A percentile compares a stretch with the other conserved stretches of the same genome.
Conservation (phyloP, 345 rosid genomes). For the Boechera stricta region DNA sequence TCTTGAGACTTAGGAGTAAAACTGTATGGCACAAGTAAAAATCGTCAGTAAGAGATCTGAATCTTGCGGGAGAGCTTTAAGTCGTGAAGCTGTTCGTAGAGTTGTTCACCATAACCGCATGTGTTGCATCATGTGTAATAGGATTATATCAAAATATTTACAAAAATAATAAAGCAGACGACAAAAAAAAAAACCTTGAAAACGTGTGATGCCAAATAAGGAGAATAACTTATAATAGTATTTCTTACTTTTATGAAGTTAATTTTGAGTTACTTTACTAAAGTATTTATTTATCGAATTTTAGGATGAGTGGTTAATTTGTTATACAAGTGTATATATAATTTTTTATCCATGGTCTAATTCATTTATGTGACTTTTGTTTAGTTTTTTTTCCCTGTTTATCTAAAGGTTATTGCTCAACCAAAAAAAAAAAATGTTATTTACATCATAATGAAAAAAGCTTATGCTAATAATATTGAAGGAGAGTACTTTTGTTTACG, state of each 20-base stretch:
- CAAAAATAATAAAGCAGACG: too few relatives aligned
- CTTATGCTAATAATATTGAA: neutral
- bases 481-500: neutral
- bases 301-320: neutral
- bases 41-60: too few relatives aligned
- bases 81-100: too few relatives aligned
- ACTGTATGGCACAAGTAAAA: too few relatives aligned
- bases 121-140: too few relatives aligned
- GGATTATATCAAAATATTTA: too few relatives aligned
- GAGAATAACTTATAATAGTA: slow-evolving; percentile 6
- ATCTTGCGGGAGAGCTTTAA: too few relatives aligned
- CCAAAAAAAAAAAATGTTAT: neutral
- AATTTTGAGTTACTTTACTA: neutral
- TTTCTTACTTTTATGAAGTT: neutral
- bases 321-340: neutral
- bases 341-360: neutral
- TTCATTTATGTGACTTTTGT: neutral
- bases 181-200: neutral
- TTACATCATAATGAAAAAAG: neutral
- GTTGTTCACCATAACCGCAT: too few relatives aligned
- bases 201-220: slow-evolving; percentile 16
- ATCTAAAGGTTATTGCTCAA: neutral
- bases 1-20: too few relatives aligned
- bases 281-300: neutral
- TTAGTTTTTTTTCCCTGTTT: neutral